phyloP scores from a whole-genome alignment of 2,329 filamentous ascomycete species.

The Claviceps pazoutovae region DNA sequence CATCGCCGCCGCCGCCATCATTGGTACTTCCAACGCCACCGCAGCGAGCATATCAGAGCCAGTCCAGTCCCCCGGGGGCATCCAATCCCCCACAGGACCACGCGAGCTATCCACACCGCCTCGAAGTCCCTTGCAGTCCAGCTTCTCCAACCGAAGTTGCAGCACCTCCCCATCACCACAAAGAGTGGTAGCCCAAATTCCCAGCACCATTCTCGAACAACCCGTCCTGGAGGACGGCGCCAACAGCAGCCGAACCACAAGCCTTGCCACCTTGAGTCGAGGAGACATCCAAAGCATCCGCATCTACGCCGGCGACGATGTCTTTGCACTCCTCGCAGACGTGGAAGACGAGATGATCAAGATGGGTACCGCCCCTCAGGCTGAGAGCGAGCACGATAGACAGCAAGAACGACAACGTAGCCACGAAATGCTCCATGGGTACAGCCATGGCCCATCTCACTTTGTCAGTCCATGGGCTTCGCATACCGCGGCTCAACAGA shows the following conservation, averaged over 20 bases:
- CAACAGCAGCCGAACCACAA: constrained; percentile 14
- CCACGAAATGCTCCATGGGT: constrained; percentile 33
- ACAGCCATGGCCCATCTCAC: constrained; percentile 3
- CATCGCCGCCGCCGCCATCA: constrained; percentile 55
- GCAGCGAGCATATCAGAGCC: constrained; percentile 20
- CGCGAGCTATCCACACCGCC: constrained; percentile 37
- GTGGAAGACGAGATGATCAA: constrained; percentile 38
- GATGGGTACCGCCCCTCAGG: constrained; percentile 14
- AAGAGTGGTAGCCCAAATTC: constrained; percentile 37
- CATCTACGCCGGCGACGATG: constrained; percentile 53
- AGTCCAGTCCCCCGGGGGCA: constrained; percentile 27
- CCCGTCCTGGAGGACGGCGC: constrained; percentile 29
- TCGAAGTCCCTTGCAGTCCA: constrained; percentile 6
- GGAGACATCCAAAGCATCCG: constrained; percentile 49
- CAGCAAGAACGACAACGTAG: constrained; percentile 37
- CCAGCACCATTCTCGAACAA: constrained; percentile 41
- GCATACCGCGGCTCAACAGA: neutral
- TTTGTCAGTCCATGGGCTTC: constrained; percentile 10
- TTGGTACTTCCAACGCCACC: constrained; percentile 18
- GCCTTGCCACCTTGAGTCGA: constrained; percentile 17
- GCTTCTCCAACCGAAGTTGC: constrained; percentile 17
- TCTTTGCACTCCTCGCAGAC: constrained; percentile 52
- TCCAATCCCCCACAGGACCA: constrained; percentile 20
- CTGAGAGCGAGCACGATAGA: constrained; percentile 15
- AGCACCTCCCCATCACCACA: constrained; percentile 34